These are phyloP conservation scores for Massarina eburnea DNA, from an alignment of 2,329 filamentous ascomycete species.

Conservation along the genomic window DNA sequence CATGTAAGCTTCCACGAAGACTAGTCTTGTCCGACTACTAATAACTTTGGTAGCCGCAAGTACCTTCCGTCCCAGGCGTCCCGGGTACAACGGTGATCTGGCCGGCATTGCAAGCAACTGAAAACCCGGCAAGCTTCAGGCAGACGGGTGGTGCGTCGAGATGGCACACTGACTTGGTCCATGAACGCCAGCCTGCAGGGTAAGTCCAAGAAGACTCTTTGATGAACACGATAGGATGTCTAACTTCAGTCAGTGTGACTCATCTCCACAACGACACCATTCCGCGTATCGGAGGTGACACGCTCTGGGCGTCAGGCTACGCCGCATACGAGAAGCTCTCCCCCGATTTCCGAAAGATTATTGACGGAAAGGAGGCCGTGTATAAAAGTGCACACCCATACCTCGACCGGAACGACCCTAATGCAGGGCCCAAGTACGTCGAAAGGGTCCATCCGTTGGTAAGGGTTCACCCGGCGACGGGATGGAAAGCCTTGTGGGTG, in stretches of 20 bases:
- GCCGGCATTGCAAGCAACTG: conserved; percentile 67
- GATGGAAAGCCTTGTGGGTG: conserved; percentile 74
- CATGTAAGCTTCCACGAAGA: conserved; percentile 55
- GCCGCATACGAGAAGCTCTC: conserved; percentile 73
- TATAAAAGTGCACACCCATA: conserved; percentile 69
- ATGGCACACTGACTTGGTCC: conserved; percentile 73
- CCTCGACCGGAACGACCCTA: conserved; percentile 63
- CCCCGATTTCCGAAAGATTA: conserved; percentile 68
- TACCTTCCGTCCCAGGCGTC: conserved; percentile 68
- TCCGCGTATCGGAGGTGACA: conserved; percentile 67
- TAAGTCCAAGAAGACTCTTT: conserved; percentile 11
- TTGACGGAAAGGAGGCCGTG: conserved; percentile 67
- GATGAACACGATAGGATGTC: background rate
- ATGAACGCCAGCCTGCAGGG: conserved; percentile 70
- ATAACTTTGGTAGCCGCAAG: conserved; percentile 61
- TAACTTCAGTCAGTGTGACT: conserved; percentile 50
- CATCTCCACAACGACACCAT: conserved; percentile 71
- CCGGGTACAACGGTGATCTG: conserved; percentile 67
- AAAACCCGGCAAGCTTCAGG: conserved; percentile 63
- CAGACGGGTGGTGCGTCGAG: conserved; percentile 66
- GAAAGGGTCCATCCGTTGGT: conserved; percentile 70
- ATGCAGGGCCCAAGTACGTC: conserved; percentile 64
- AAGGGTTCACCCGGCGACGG: conserved; percentile 70
- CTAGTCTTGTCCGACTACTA: background rate
- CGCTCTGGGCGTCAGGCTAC: conserved; percentile 70